A percentile compares a stretch with the other conserved stretches of the same genome.
Conservation (phyloP, 2,329 filamentous ascomycete species). For the Bimuria novae-zelandiae region DNA sequence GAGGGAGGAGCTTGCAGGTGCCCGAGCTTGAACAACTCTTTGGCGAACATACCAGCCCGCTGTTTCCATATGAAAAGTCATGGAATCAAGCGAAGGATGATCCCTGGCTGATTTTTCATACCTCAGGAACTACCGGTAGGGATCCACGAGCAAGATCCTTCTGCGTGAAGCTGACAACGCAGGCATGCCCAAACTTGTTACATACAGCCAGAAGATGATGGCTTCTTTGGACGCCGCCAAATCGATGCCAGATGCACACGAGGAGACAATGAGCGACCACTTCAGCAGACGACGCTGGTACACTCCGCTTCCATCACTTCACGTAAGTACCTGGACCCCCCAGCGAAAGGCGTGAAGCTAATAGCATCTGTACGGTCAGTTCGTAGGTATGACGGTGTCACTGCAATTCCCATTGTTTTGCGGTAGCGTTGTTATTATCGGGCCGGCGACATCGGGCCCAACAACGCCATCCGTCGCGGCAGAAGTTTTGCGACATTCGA, state of each 20-base stretch:
- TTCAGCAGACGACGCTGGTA: conserved; percentile 13
- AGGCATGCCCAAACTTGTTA: conserved; percentile 19
- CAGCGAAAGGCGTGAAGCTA: too few relatives aligned
- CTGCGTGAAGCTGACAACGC: background rate
- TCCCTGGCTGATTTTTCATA: conserved; percentile 38
- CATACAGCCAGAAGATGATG: conserved; percentile 21
- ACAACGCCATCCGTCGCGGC: background rate
- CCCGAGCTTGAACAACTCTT: too few relatives aligned
- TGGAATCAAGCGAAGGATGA: conserved; percentile 27
- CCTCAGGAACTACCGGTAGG: conserved; percentile 46
- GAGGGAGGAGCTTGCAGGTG: too few relatives aligned
- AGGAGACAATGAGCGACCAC: conserved; percentile 2
- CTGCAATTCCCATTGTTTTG: conserved; percentile 14
- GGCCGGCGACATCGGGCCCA: conserved; percentile 5
- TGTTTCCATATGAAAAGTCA: conserved; percentile 23
- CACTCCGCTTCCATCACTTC: conserved; percentile 12
- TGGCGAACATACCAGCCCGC: too few relatives aligned
- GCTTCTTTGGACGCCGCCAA: conserved; percentile 11
- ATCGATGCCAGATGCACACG: conserved; percentile 12
- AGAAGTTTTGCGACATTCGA: conserved; percentile 7
- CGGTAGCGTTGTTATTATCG: conserved; percentile 6
- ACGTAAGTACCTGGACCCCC: too few relatives aligned
- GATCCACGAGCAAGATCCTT: background rate
- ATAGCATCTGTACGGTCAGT: background rate
- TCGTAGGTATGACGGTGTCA: conserved; percentile 14